Conservation (phyloP, 2,329 filamentous ascomycete genomes). For the Colletotrichum sansevieriae region DNA sequence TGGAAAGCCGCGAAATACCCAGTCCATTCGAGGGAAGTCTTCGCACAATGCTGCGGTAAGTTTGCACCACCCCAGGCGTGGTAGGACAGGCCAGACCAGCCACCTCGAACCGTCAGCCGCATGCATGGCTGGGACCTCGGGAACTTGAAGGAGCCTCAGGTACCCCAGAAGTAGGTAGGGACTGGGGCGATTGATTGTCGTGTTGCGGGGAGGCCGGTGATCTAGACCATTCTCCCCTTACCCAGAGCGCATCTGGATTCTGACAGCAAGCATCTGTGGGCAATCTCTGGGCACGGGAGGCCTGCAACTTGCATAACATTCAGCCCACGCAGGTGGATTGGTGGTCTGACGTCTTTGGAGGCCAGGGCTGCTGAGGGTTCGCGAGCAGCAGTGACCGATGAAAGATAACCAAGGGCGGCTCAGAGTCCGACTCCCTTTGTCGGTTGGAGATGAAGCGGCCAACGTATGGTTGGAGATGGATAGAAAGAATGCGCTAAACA, state of each 20-base stretch:
- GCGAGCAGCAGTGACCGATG: not conserved
- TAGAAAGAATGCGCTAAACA: not conserved
- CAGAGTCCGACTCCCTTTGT: not conserved
- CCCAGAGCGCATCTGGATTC: slow-evolving; percentile 18
- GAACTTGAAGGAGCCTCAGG: not conserved
- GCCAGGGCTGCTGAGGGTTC: not conserved
- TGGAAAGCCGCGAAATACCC: too few relatives aligned
- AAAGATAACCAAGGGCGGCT: not conserved
- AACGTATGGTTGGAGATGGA: not conserved
- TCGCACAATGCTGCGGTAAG: not conserved
- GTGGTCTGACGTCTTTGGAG: slow-evolving; percentile 13
- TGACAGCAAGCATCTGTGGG: slow-evolving; percentile 4
- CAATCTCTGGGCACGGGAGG: slow-evolving; percentile 19
- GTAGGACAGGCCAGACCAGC: not conserved
- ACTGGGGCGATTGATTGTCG: not conserved
- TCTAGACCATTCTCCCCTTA: slow-evolving; percentile 38
- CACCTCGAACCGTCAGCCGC: slow-evolving; percentile 21
- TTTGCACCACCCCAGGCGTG: not conserved
- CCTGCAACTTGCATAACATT: not conserved
- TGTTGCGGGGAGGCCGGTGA: slow-evolving; percentile 33
- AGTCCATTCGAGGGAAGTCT: too few relatives aligned
- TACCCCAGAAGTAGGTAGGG: too few relatives aligned
- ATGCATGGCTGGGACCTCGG: slow-evolving; percentile 15
- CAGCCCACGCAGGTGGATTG: slow-evolving; percentile 8
- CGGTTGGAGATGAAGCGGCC: not conserved